A percentile compares a stretch with the other conserved stretches of the same genome.
These are phyloP conservation scores for Chamaecyparis obtusa DNA, from an alignment of 75 land plant genomes.

Conservation along the genomic window DNA sequence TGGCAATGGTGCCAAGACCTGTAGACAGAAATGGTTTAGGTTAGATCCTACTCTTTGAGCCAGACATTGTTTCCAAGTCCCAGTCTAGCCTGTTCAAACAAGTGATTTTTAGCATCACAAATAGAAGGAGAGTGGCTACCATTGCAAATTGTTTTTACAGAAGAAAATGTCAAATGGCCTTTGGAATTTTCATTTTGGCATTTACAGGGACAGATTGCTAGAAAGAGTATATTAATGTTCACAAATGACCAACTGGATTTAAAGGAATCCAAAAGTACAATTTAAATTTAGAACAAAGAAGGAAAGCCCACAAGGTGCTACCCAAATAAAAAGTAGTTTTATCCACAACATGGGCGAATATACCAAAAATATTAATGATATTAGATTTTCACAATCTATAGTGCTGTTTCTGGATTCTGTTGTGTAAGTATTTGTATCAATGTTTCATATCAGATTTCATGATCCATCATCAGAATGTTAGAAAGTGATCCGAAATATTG, in stretches of 20 bases:
- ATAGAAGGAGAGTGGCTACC: background rate
- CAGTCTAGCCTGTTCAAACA: too few relatives aligned
- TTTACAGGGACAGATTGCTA: background rate
- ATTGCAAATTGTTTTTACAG: background rate
- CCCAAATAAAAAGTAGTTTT: background rate
- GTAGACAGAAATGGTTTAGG: background rate
- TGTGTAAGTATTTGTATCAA: too few relatives aligned
- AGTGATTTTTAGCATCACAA: background rate
- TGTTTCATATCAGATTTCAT: too few relatives aligned
- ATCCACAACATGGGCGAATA: background rate
- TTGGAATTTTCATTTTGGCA: background rate
- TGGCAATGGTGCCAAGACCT: constrained; percentile 48
- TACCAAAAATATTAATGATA: too few relatives aligned
- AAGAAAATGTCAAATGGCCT: background rate
- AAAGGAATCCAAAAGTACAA: background rate
- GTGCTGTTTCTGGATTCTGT: too few relatives aligned
- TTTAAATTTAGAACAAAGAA: background rate
- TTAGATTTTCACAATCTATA: too few relatives aligned
- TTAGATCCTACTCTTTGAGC: background rate
- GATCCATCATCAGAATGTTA: too few relatives aligned
- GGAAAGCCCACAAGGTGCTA: background rate
- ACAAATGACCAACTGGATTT: background rate
- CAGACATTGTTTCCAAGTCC: too few relatives aligned
- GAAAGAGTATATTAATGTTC: background rate
- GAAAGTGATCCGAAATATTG: too few relatives aligned